These are phyloP conservation scores for Oenanthe javanica DNA, from an alignment of 140 eudicot species.

Conservation along the genomic window DNA sequence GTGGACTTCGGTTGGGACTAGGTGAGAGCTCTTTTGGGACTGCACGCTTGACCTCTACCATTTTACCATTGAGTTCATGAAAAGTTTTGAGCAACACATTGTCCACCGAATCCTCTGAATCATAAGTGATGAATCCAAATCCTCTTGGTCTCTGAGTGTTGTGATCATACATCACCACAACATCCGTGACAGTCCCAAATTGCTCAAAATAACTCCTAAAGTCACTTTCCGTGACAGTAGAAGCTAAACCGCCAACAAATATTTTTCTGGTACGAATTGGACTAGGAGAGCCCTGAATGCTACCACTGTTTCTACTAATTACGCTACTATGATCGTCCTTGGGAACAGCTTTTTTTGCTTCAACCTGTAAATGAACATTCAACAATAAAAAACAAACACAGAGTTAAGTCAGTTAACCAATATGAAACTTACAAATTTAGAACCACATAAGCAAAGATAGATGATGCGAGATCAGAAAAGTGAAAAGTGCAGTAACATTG, in stretches of 20 bases:
- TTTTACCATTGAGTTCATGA: constrained; percentile 58
- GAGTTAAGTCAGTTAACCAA: neutral
- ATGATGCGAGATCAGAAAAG: neutral
- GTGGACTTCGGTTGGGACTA: constrained; percentile 40
- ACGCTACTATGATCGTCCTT: constrained; percentile 46
- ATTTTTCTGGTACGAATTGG: constrained; percentile 55
- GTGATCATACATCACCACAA: constrained; percentile 77
- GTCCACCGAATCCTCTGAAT: constrained; percentile 63
- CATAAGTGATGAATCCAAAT: constrained; percentile 65
- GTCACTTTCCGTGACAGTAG: constrained; percentile 59
- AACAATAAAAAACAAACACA: constrained; percentile 1
- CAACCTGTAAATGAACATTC: constrained; percentile 31
- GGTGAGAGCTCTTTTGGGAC: constrained; percentile 70
- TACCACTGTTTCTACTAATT: constrained; percentile 47
- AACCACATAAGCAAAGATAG: neutral
- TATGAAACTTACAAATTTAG: no score
- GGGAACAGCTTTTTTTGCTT: constrained; percentile 63
- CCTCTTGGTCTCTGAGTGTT: constrained; percentile 71
- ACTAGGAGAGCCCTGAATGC: constrained; percentile 64
- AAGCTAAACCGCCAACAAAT: constrained; percentile 70
- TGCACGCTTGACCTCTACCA: constrained; percentile 71
- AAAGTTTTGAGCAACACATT: constrained; percentile 42
- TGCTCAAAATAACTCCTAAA: constrained; percentile 57
- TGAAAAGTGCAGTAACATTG: neutral
- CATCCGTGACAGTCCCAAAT: constrained; percentile 57